A percentile compares a stretch with the other conserved stretches of the same genome.
phyloP scores from a whole-genome alignment of 78 protist genomes.

The Emiliania huxleyi region DNA sequence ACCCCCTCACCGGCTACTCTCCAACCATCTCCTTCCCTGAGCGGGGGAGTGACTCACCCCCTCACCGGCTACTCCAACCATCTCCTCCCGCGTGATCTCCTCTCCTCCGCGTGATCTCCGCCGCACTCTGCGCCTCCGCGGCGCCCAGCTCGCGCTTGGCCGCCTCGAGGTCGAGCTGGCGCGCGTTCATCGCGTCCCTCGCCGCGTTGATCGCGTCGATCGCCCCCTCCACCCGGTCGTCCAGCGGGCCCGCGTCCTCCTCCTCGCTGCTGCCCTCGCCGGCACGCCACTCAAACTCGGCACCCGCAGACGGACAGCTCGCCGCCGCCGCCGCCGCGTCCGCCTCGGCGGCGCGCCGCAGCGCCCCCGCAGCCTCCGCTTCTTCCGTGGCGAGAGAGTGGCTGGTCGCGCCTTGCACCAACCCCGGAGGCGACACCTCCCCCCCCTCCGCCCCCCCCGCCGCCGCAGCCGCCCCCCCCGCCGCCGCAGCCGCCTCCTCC shows the following conservation, averaged over 20 bases:
- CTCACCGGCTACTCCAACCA: too few relatives aligned
- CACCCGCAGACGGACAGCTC: neutral
- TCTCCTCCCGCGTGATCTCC: too few relatives aligned
- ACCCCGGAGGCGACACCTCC: too few relatives aligned
- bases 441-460: too few relatives aligned
- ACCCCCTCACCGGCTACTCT: too few relatives aligned
- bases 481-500: too few relatives aligned
- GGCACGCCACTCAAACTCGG: neutral
- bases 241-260: neutral
- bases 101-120: neutral
- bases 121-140: neutral
- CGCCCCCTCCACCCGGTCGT: neutral
- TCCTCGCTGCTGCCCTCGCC: neutral
- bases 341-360: neutral
- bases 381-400: too few relatives aligned
- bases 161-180: neutral
- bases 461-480: too few relatives aligned
- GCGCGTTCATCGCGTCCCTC: neutral
- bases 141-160: neutral
- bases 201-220: neutral
- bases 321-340: neutral
- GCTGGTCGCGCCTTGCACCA: too few relatives aligned
- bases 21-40: too few relatives aligned
- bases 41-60: too few relatives aligned
- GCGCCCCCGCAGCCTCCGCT: too few relatives aligned